These are phyloP conservation scores for Talaromyces sp. DNA, from an alignment of 2,329 filamentous ascomycete genomes.

Conservation along the genomic window DNA sequence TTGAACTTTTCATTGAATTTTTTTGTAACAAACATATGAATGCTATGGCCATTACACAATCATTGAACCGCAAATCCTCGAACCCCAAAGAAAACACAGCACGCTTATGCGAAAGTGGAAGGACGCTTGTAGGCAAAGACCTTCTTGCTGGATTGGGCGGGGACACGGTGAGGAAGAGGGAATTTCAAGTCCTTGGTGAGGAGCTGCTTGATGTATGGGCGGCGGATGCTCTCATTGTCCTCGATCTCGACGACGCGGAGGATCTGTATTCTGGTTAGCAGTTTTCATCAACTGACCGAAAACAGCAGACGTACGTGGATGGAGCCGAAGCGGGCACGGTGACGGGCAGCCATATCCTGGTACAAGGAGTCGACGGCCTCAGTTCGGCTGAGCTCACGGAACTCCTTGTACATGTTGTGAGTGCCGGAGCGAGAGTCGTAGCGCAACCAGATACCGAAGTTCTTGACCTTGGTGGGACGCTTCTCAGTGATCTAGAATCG, in stretches of 20 bases:
- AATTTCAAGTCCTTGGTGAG: conserved; percentile 92
- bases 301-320: conserved; percentile 76
- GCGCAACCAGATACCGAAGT: conserved; percentile 99
- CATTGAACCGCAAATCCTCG: conserved; percentile 41
- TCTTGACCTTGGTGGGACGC: conserved; percentile 99
- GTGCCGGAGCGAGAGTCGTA: conserved; percentile 99
- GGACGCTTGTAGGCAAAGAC: conserved; percentile 90
- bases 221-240: conserved; percentile 91
- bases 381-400: conserved; percentile 95
- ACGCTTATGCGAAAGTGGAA: conserved; percentile 91
- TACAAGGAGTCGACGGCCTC: conserved; percentile 96
- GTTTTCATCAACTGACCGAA: background rate
- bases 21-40: conserved; percentile 30
- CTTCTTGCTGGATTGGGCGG: conserved; percentile 80
- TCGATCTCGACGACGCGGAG: conserved; percentile 97
- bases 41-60: conserved; percentile 43
- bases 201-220: conserved; percentile 99
- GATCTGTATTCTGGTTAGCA: conserved; percentile 63
- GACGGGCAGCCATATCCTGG: conserved; percentile 99
- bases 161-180: conserved; percentile 94
- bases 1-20: conserved; percentile 11
- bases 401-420: conserved; percentile 99
- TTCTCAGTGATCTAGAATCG: conserved; percentile 84
- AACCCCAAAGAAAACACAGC: conserved; percentile 32
- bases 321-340: conserved; percentile 95